Base-by-base conservation (phyloP, 768 basidiomycete genomes). In the Vararia minispora region DNA sequence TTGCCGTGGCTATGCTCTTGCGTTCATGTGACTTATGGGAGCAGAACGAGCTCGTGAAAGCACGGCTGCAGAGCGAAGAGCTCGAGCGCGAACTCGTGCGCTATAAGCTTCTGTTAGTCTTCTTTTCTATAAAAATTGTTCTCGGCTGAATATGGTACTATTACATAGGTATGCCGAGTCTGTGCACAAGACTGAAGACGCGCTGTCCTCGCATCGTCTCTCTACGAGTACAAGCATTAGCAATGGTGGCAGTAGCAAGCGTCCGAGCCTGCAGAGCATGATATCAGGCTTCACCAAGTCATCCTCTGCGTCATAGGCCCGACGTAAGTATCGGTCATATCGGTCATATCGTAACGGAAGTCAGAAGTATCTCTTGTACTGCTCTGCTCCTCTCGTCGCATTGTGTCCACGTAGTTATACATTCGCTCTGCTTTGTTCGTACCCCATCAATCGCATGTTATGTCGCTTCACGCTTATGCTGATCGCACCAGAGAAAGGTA, bases 81-180 rank as follows among this genome's bases (percentile, higher is more conserved):
- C 68, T 94, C 43, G 95, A 98, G 58, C 72, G 78, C 41, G 89
- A 98, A 57, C 73, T 99, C 13, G 92, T 99, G 27, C 77, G 84
- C 28, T 97, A 95, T 62, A 95, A 95, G 61, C 64, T 95, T 31
- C 56, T 94, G 86, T 91, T 51, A 56, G 82, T 65, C 11, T 23
- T n/a, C 24, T 26, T 9, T 24, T 16, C 12, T 8, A 8, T n/a
- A 1, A 31, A 11, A 18, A 9, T 29, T 20, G 7, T 14, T 14
- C 14, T n/a, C 24, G 11, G 13, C 33, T 28, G 11, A 32, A 37
- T 12, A 33, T 2, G 16, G 24, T 14, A 11, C 14, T 43, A 10
- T 17, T 27, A 5, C 33, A 7, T 38, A 73, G 71, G 33, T 74
- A 74, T 46, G 72, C 72, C 27, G 72, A 74, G 41, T 58, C 68